Evolutionary conservation across 2,329 filamentous ascomycete genomes (phyloP), one percentile per base, ranked within the genome.

Genomic region (Hypoxylon sp.): DNA sequence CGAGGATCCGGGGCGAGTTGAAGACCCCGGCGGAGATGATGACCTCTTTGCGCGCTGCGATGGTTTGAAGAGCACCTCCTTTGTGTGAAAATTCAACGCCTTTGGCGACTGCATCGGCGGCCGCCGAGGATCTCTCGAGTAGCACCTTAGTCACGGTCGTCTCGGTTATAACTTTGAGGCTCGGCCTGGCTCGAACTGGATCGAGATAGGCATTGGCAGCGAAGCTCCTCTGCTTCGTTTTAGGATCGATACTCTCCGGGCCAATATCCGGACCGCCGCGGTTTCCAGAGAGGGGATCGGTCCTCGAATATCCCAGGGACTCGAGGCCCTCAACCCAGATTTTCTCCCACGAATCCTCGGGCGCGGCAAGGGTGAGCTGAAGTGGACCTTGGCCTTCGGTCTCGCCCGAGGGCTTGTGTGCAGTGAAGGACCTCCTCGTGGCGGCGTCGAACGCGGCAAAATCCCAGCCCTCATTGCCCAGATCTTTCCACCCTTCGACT

Each of bases 401-500:
- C n/a, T n/a, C n/a, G n/a, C n/a, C n/a, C n/a, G 26, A 11, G 11
- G 26, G 11, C 26, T 29, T 33, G 6, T 33, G 15, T 9, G 15
- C 4, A 4, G 29, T 33, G 15, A 13, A n/a, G 11, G 11, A 6
- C 11, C 15, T 33, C 29, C 4, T n/a, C 29, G 15, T 5, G 11
- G 29, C 29, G 11, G 4, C 26, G 11, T 33, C 11, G 29, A 33
- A 7, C 11, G 29, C 15, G 4, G 11, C 29, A 6, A 4, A 77
- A 15, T 64, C 68, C 75, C 74, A 77, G 6, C 71, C 72, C 9
- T 66, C 55, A 47, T 76, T 77, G 3, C 75, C 75, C 13, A 75
- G 58, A 53, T 72, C 64, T n/a, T 54, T 72, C 76, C 77, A 79
- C 2, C 75, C 73, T 59, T 78, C 69, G 23, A 72, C 20, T 29